phyloP scores from a whole-genome alignment of 768 basidiomycete species.

The Crucibulum laeve region DNA sequence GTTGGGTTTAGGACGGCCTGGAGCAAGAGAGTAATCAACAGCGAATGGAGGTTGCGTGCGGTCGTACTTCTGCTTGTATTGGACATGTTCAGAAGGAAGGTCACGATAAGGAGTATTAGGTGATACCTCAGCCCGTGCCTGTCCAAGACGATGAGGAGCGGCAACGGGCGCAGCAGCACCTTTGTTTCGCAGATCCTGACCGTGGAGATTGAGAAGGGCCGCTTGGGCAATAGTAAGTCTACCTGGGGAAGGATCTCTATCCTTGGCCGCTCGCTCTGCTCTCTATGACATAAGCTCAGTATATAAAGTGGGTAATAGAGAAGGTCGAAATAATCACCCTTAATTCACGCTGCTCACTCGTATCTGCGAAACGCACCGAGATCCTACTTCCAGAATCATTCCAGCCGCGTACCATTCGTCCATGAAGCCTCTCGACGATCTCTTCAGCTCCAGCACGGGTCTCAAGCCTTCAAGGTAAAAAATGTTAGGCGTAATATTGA shows the following conservation, averaged over 20 bases:
- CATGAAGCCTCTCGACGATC: constrained; percentile 72
- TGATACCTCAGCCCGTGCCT: not conserved
- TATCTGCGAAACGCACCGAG: constrained; percentile 78
- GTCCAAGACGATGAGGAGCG: not conserved
- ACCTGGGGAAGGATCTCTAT: constrained; percentile 58
- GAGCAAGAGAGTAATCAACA: constrained; percentile 36
- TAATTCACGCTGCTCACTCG: constrained; percentile 70
- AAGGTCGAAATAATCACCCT: constrained; percentile 42
- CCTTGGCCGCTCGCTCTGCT: constrained; percentile 53
- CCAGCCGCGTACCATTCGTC: constrained; percentile 76
- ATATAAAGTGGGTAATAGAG: constrained; percentile 2
- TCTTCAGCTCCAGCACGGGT: constrained; percentile 71
- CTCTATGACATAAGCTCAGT: constrained; percentile 34
- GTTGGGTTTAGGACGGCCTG: too few relatives aligned
- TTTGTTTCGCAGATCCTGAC: constrained; percentile 46
- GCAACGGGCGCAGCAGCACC: constrained; percentile 16
- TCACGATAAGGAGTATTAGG: too few relatives aligned
- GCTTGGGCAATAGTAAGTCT: constrained; percentile 77
- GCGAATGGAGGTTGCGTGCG: constrained; percentile 16
- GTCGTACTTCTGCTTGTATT: constrained; percentile 13
- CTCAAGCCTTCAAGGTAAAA: constrained; percentile 53
- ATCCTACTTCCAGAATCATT: constrained; percentile 74
- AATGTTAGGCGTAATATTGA: constrained; percentile 3
- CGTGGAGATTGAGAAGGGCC: constrained; percentile 69
- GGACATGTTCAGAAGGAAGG: too few relatives aligned